Base-by-base conservation (phyloP, 495 filamentous ascomycete species). In the Hypoxylon lienhwacheense region DNA sequence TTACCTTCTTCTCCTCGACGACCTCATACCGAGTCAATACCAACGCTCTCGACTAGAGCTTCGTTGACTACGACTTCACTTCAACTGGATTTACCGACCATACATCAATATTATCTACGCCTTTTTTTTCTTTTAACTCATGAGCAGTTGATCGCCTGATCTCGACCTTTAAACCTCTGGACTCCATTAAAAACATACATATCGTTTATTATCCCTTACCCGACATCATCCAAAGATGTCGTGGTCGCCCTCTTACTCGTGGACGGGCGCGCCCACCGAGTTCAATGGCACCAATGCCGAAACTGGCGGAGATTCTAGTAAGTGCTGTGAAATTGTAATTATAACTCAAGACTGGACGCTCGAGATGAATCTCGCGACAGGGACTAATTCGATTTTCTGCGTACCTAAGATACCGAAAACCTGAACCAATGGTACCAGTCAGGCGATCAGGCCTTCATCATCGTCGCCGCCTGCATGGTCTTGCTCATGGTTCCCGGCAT, bases 401-500 rank as follows among this genome's bases (percentile, higher is more conserved):
- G 29, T 22, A 28, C 25, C 31, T 28, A 53, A 90, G 86, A 77
- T 52, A 72, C 65, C 64, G 85, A 89, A 64, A 91, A 90, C 71
- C 64, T 95, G 59, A 96, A 96, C 76, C 90, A 91, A 85, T 91
- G 90, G 90, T 80, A 75, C 64, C 67, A 74, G 46, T 69, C 78
- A 2, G 79, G 79, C 46, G 79, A 82, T 59, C 75, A 78, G 70
- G 88, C 89, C 69, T 98, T 90, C 75, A 97, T 98, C 71, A 81
- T 98, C 64, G 75, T 97, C 29, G 78, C 89, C 36, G 85, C 92
- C 46, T 91, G 88, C 63, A 96, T 98, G 93, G 93, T 98, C 42
- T 71, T 98, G 73, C 71, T 95, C 73, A 96, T 96, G 91, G 75
- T 97, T 55, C 91, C 91, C 10, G 91, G 91, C 44, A 88, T 97